Percentiles rank a stretch among this genome's conserved stretches.
Evolutionary conservation across 306 rosid species (phyloP).

Genomic region (Castanea mollissima): DNA sequence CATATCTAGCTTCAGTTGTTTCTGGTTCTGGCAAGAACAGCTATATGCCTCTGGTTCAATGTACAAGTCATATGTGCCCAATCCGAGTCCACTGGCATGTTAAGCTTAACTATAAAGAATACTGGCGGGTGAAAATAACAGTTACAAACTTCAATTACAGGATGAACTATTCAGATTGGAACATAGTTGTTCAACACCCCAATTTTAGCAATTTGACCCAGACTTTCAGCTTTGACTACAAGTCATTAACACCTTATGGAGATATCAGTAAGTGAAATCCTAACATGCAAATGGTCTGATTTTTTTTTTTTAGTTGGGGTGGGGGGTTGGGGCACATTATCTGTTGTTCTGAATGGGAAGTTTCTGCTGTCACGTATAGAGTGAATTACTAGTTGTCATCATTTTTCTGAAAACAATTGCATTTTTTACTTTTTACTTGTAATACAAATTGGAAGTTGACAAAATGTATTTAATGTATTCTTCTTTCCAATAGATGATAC

Average conservation of each 20-base stretch:
- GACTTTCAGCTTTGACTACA: constrained; percentile 82
- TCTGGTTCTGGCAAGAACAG: constrained; percentile 28
- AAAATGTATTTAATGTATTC: constrained; percentile 20
- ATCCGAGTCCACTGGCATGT: constrained; percentile 91
- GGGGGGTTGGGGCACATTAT: neutral
- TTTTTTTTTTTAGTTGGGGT: neutral
- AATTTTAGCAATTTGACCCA: constrained; percentile 82
- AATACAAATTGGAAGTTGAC: constrained; percentile 1
- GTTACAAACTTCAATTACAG: constrained; percentile 78
- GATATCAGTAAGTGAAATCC: constrained; percentile 59
- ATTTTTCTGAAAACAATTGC: constrained; percentile 3
- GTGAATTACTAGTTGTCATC: neutral
- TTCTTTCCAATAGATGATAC: constrained; percentile 75
- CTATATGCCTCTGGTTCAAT: constrained; percentile 59
- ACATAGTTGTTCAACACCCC: constrained; percentile 86
- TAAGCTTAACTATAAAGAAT: constrained; percentile 72
- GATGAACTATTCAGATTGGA: constrained; percentile 83
- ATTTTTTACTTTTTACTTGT: neutral
- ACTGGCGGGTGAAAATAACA: constrained; percentile 89
- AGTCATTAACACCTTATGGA: constrained; percentile 64
- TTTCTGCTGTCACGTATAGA: neutral
- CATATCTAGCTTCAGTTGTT: constrained; percentile 63
- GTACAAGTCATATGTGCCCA: constrained; percentile 90
- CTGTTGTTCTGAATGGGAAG: neutral
- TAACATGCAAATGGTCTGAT: neutral